phyloP scores from a whole-genome alignment of 2,329 filamentous ascomycete genomes.

The Penicillium sp. region DNA sequence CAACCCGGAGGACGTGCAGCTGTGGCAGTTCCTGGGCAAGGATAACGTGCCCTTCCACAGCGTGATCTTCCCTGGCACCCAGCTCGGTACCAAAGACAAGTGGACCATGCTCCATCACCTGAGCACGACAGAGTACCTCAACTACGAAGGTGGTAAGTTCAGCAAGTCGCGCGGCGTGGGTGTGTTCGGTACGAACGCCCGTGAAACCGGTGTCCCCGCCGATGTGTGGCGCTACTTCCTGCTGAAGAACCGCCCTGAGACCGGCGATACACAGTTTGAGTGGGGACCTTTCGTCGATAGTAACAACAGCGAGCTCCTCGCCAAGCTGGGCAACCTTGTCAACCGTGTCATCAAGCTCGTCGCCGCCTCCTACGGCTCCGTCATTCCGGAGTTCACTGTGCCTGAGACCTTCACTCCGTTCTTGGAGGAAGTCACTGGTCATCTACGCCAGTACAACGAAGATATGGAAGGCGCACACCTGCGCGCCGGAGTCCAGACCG shows the following conservation, averaged over 20 bases:
- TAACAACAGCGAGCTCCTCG: constrained; percentile 86
- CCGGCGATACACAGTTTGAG: constrained; percentile 83
- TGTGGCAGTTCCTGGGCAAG: constrained; percentile 97
- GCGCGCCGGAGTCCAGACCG: constrained; percentile 54
- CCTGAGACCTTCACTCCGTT: constrained; percentile 42
- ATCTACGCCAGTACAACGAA: constrained; percentile 56
- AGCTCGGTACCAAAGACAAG: constrained; percentile 77
- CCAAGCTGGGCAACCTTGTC: constrained; percentile 71
- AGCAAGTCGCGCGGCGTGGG: constrained; percentile 86
- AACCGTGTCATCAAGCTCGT: constrained; percentile 72
- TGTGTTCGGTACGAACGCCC: constrained; percentile 87
- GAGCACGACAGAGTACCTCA: constrained; percentile 84
- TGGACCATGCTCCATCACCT: constrained; percentile 91
- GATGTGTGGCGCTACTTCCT: constrained; percentile 96
- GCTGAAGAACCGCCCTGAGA: constrained; percentile 79
- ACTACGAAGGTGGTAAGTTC: constrained; percentile 89
- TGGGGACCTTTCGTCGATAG: constrained; percentile 79
- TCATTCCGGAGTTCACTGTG: constrained; percentile 42
- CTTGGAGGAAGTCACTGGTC: constrained; percentile 50
- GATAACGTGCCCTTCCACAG: constrained; percentile 86
- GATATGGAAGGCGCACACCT: constrained; percentile 62
- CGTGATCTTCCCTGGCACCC: constrained; percentile 85
- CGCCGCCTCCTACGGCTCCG: constrained; percentile 66
- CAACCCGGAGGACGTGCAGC: constrained; percentile 78
- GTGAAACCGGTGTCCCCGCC: constrained; percentile 77